Percentiles rank a stretch among this genome's conserved stretches.
Conservation (phyloP, 352 stramenopile genomes). For the Phytopythium aichiense region DNA sequence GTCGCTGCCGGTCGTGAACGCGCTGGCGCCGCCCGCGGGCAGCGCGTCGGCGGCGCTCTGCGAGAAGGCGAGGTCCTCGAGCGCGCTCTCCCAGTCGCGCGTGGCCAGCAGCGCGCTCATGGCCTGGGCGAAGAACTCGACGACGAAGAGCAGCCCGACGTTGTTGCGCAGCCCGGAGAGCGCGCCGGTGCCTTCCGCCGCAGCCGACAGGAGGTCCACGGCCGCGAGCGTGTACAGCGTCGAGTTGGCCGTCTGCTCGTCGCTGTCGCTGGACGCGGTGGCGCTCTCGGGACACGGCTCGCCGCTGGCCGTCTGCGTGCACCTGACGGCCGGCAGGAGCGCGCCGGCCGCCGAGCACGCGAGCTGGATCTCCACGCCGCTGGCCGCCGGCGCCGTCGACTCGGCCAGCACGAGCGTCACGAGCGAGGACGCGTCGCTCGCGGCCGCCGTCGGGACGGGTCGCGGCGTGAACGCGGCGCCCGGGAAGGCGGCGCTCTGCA, state of each 20-base stretch:
- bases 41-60: conserved; percentile 17
- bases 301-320: conserved; percentile 19
- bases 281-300: conserved; percentile 22
- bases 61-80: conserved; percentile 31
- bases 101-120: conserved; percentile 28
- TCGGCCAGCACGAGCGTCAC: conserved; percentile 24
- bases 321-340: conserved; percentile 21
- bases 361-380: conserved; percentile 22
- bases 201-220: conserved; percentile 17
- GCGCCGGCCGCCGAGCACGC: conserved; percentile 21
- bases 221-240: conserved; percentile 13
- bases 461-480: conserved; percentile 27
- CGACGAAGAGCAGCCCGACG: conserved; percentile 30
- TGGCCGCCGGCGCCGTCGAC: background rate
- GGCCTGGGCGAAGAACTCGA: conserved; percentile 40
- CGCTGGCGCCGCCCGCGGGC: conserved; percentile 14
- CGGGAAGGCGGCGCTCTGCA: conserved; percentile 39
- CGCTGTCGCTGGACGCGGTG: background rate
- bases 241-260: conserved; percentile 12
- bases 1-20: conserved; percentile 12
- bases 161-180: conserved; percentile 35
- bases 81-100: conserved; percentile 23
- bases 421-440: background rate
- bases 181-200: background rate
- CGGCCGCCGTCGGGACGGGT: conserved; percentile 5